phyloP scores from a whole-genome alignment of 495 filamentous ascomycete genomes.

The Penicillium macrosclerotiorum region DNA sequence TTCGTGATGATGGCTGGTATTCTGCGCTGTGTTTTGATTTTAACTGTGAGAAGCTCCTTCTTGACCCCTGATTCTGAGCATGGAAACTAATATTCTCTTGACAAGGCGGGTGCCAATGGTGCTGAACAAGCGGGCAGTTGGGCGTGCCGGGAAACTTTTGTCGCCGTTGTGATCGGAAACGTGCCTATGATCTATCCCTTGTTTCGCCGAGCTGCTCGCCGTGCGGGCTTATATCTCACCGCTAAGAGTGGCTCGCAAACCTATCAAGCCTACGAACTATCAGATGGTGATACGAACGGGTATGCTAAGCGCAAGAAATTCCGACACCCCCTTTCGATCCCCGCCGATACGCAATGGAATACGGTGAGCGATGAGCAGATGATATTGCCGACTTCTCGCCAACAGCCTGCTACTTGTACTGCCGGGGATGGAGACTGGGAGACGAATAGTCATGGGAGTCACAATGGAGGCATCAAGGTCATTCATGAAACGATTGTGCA shows the following conservation, averaged over 20 bases:
- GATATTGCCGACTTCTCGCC: conserved; percentile 27
- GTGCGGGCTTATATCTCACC: conserved; percentile 29
- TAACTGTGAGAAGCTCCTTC: conserved; percentile 40
- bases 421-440: conserved; percentile 27
- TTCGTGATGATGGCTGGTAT: conserved; percentile 60
- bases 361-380: conserved; percentile 43
- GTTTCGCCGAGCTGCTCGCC: conserved; percentile 36
- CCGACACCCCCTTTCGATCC: conserved; percentile 39
- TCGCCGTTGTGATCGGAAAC: conserved; percentile 59
- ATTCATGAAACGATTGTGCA: conserved; percentile 31
- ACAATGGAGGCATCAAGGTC: conserved; percentile 27
- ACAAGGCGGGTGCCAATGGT: conserved; percentile 43
- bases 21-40: conserved; percentile 55
- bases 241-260: conserved; percentile 13
- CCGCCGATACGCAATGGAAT: conserved; percentile 37
- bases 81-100: background rate
- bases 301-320: conserved; percentile 32
- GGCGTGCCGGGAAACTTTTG: conserved; percentile 63
- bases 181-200: conserved; percentile 60
- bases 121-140: conserved; percentile 57
- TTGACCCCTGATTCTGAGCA: background rate
- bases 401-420: conserved; percentile 27
- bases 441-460: conserved; percentile 21
- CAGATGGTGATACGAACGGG: conserved; percentile 20
- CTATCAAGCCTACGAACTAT: conserved; percentile 30